Conservation (phyloP, 2,329 filamentous ascomycete genomes). For the Fusarium sulawesiense region DNA sequence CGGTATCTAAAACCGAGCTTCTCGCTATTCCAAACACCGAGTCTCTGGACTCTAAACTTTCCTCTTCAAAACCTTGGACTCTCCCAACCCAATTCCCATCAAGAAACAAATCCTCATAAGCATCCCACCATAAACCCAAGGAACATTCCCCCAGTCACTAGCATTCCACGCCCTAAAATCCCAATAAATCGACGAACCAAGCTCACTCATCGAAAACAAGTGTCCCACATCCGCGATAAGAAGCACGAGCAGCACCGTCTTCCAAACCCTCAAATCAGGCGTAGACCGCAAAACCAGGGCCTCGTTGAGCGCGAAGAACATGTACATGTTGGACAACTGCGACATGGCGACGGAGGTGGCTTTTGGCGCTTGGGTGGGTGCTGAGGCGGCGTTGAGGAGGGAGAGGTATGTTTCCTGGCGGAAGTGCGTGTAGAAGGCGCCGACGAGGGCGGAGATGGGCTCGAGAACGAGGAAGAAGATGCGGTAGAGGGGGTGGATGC, state of each 20-base stretch:
- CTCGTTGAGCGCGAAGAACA: conserved; percentile 82
- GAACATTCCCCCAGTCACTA: conserved; percentile 75
- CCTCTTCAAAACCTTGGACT: conserved; percentile 43
- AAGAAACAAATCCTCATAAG: conserved; percentile 69
- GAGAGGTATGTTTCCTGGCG: conserved; percentile 68
- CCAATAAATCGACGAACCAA: conserved; percentile 74
- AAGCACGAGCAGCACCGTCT: conserved; percentile 71
- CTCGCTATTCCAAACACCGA: conserved; percentile 3
- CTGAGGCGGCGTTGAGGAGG: conserved; percentile 69
- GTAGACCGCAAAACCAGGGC: conserved; percentile 79
- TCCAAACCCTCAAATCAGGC: conserved; percentile 76
- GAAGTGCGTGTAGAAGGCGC: conserved; percentile 64
- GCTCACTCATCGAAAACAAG: conserved; percentile 71
- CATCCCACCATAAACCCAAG: conserved; percentile 76
- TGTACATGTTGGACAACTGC: conserved; percentile 82
- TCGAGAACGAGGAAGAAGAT: conserved; percentile 82
- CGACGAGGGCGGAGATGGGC: conserved; percentile 64
- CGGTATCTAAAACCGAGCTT: conserved; percentile 33
- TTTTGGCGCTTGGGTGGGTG: conserved; percentile 59
- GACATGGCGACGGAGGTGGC: conserved; percentile 75
- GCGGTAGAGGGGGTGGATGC: conserved; percentile 71
- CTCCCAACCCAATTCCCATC: conserved; percentile 63
- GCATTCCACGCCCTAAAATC: conserved; percentile 71
- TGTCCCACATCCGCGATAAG: conserved; percentile 83
- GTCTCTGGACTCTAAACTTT: conserved; percentile 39